Evolutionary conservation across 2,329 filamentous ascomycete genomes (phyloP), one percentile per base, ranked within the genome.

Genomic region (Tolypocladium amazonense): DNA sequence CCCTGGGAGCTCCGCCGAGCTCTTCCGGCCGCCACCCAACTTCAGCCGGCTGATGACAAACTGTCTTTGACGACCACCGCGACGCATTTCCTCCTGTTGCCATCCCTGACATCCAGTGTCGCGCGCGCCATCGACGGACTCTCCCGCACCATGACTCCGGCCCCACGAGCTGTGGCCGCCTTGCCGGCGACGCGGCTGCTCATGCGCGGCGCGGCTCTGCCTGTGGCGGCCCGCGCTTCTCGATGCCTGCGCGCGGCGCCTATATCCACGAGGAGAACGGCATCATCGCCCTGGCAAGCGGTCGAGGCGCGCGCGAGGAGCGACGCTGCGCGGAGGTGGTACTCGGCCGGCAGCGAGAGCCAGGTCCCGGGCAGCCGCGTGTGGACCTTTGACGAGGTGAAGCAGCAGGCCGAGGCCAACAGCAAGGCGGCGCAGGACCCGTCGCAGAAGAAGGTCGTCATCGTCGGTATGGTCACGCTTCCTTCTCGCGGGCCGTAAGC

Each of bases 381-480:
- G 12, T 84, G 79, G 74, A 70, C 65, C 9, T 84, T 83, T 66
- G 73, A 77, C 60, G 77, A 82, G 72, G 65, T 83, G 23, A 70
- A 77, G 69, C 67, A 72, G n/a, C 68, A 76, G 35, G 68, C 70
- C 7, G 65, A 62, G 64, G 69, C 33, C 20, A 59, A 58, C 39
- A 33, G 59, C 7, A 55, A 62, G 56, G 37, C 45, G 39, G 0
- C 45, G 9, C 56, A 60, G 56, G 52, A 58, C 7, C 23, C 52
- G 18, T 58, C 65, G 52, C 35, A 55, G 20, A 67, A 58, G 15
- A 67, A 75, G 6, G 66, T 76, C 33, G 70, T 79, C 54, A 72
- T 84, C 55, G 73, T 85, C 61, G 81, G 81, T 79, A 72, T 43
- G 43, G n/a, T 27, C 38, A 39, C 39, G 41, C 20, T 43, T 30